Evolutionary conservation across 2,329 filamentous ascomycete genomes (phyloP), one percentile per base, ranked within the genome.

Genomic region (Colletotrichum endophyticum): DNA sequence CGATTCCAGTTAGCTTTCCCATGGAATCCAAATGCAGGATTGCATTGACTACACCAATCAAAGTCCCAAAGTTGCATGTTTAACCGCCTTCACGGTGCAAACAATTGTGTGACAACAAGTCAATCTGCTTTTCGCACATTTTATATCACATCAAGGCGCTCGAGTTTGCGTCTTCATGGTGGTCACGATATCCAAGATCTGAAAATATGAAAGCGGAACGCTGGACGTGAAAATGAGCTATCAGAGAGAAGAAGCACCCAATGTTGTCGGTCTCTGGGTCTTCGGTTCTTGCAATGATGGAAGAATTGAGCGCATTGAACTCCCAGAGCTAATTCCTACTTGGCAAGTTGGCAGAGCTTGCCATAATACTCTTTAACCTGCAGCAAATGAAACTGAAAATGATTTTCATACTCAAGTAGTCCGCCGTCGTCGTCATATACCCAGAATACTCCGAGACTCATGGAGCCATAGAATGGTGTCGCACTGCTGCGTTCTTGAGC

Each of bases 291-390:
- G 39, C 3, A 44, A 6, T n/a, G 19, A 49, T 49, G 9, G 39
- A 49, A n/a, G 39, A n/a, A 5, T 12, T 49, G 19, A n/a, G 9
- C 39, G 39, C 39, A 49, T 2, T 4, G 19, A 1, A 49, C 4
- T n/a, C 3, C 9, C 2, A n/a, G 5, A 49, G 19, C 19, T n/a
- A 1, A 2, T 0, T 49, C 0, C 8, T 19, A 44, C 16, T 19
- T 1, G 39, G 19, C 19, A 49, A 44, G 8, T 19, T 1, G 39
- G 19, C 19, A 49, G 19, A 49, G 39, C 19, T n/a, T 49, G 5
- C 39, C 39, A 44, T 11, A 3, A 44, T 6, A 5, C 8, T 44
- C 8, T 11, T 44, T 5, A 1, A 39, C 7, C 8, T 39, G 8
- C 36, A n/a, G 19, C 19, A 5, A n/a, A 44, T 5, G 39, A 39